phyloP scores from a whole-genome alignment of 225 moss, liverwort and hornwort species.

The Takakia lepidozioides region DNA sequence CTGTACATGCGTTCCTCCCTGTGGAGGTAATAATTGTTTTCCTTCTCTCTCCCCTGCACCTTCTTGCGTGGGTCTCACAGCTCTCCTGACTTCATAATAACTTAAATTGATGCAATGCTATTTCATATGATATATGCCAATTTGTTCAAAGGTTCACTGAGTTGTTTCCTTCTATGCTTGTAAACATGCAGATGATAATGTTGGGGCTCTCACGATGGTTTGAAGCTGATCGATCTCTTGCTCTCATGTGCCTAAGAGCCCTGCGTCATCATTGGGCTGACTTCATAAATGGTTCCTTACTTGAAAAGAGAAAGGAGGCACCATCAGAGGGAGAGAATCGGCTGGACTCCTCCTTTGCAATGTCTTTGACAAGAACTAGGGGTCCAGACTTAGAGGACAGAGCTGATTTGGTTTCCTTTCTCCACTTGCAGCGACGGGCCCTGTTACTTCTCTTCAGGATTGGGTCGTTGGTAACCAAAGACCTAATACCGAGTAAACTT shows the following conservation, averaged over 20 bases:
- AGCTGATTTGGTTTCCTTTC: constrained; percentile 1
- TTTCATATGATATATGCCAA: too few relatives aligned
- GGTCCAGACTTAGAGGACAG: neutral
- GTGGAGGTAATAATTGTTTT: too few relatives aligned
- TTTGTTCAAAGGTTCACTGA: too few relatives aligned
- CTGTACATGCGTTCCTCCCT: too few relatives aligned
- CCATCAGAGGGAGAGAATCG: constrained; percentile 8
- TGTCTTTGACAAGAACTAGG: constrained; percentile 14
- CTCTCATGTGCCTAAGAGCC: constrained; percentile 37
- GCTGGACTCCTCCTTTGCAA: constrained; percentile 31
- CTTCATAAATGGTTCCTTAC: constrained; percentile 28
- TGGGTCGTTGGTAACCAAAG: constrained; percentile 20
- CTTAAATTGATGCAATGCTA: too few relatives aligned
- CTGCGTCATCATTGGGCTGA: constrained; percentile 30
- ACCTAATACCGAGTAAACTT: constrained; percentile 7
- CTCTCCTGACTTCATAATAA: too few relatives aligned
- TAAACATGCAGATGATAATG: constrained; percentile 51
- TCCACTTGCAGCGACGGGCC: constrained; percentile 51
- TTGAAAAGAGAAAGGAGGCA: constrained; percentile 5
- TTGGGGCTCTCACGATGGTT: constrained; percentile 50
- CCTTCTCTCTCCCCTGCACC: too few relatives aligned
- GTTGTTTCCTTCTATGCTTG: too few relatives aligned
- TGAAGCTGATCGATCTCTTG: constrained; percentile 26
- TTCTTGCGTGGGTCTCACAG: too few relatives aligned
- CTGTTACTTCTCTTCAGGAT: constrained; percentile 52